These are phyloP conservation scores for Aspergillus pseudoterreus DNA, from an alignment of 2,329 filamentous ascomycete genomes.

Conservation along the genomic window DNA sequence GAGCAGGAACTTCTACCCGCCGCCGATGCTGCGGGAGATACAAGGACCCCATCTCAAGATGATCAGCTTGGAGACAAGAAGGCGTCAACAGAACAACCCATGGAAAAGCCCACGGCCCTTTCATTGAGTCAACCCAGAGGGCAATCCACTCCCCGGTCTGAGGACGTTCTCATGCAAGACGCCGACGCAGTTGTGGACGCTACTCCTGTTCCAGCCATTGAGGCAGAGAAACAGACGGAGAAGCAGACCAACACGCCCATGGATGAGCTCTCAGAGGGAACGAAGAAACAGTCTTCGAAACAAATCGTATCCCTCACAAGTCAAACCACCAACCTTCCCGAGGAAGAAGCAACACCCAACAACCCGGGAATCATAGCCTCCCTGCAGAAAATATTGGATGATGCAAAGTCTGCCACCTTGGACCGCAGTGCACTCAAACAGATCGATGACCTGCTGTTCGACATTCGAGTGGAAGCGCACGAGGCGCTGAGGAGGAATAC, in stretches of 20 bases:
- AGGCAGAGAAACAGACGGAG: not conserved
- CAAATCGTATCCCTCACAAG: not conserved
- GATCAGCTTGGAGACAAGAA: too few species aligned
- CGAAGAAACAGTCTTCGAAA: not conserved
- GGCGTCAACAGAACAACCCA: not conserved
- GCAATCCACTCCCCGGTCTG: not conserved
- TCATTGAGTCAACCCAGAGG: not conserved
- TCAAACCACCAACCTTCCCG: not conserved
- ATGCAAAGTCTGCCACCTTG: slow-evolving; percentile 58
- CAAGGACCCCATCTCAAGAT: too few species aligned
- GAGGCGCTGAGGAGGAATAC: slow-evolving; percentile 59
- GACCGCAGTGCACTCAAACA: slow-evolving; percentile 63
- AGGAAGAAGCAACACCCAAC: slow-evolving; percentile 10
- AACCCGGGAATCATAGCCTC: slow-evolving; percentile 47
- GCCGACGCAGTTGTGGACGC: not conserved
- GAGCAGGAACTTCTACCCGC: slow-evolving; percentile 9
- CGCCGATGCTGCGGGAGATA: not conserved
- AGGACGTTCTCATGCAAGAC: slow-evolving; percentile 17
- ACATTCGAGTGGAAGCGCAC: slow-evolving; percentile 70
- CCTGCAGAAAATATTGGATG: slow-evolving; percentile 55
- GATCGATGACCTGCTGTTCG: slow-evolving; percentile 75
- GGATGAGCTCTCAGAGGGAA: not conserved
- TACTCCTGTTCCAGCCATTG: not conserved
- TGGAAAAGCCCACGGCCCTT: not conserved
- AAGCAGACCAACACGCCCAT: not conserved